phyloP scores from a whole-genome alignment of 495 filamentous ascomycete genomes.

The Aspergillus indologenus region DNA sequence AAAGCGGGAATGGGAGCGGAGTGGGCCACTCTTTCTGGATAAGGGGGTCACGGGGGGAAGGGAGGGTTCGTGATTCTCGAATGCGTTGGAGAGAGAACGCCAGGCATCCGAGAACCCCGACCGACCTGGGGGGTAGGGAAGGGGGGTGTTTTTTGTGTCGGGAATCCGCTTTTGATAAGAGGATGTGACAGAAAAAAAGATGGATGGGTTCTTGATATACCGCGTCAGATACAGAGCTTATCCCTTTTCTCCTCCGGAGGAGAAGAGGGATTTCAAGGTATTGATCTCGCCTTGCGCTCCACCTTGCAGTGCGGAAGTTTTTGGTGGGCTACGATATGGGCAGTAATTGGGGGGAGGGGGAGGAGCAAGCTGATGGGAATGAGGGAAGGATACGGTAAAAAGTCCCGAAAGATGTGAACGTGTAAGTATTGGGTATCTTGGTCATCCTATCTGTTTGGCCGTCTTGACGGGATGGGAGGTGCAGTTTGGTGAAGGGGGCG shows the following conservation, averaged over 20 bases:
- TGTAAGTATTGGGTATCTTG: conserved; percentile 12
- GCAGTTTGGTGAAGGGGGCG: neutral
- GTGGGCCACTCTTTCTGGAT: neutral
- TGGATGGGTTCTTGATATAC: conserved; percentile 43
- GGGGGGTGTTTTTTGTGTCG: neutral
- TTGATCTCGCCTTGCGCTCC: conserved; percentile 55
- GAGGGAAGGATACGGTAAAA: conserved; percentile 9
- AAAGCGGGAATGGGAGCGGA: neutral
- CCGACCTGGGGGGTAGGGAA: neutral
- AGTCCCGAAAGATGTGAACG: conserved; percentile 1
- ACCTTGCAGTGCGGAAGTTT: conserved; percentile 51
- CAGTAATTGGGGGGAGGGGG: too few species aligned
- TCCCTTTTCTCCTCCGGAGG: conserved; percentile 20
- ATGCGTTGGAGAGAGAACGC: neutral
- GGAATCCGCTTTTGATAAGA: too few species aligned
- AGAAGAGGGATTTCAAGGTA: conserved; percentile 50
- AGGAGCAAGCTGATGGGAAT: conserved; percentile 8
- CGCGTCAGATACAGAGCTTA: conserved; percentile 61
- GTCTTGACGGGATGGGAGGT: conserved; percentile 4
- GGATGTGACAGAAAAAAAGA: neutral
- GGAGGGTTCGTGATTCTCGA: neutral
- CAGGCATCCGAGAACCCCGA: neutral
- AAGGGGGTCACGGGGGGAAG: neutral
- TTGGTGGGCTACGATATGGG: conserved; percentile 7
- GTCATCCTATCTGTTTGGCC: neutral